Evolutionary conservation across 2,329 filamentous ascomycete genomes (phyloP), one percentile per base, ranked within the genome.

Genomic region (Knoxdaviesia capensis): DNA sequence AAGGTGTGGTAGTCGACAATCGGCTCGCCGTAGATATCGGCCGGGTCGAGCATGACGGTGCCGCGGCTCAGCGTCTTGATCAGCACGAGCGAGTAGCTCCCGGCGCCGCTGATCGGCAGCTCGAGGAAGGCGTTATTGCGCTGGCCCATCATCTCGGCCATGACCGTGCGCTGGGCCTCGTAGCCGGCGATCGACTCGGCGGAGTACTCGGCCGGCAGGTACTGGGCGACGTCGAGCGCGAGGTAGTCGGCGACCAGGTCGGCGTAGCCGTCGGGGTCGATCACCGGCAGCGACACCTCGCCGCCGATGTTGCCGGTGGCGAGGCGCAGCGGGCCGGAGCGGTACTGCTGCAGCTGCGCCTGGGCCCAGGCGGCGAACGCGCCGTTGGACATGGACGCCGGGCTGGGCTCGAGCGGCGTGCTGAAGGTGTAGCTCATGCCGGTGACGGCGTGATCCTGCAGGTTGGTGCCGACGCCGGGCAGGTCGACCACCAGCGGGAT

Each of bases 391-490:
- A 48, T 59, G 9, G 43, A 41, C 5, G 62, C 53, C 9, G 58
- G 44, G 38, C 43, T 45, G 34, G 41, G 31, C 32, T 11, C 31
- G 29, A 40, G 9, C 11, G 8, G 34, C 34, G 34, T 11, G 8
- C 8, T 35, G 34, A 3, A 35, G 34, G 34, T 30, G 10, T 32
- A 43, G 34, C 32, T 34, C 8, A 40, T 35, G 11, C 34, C 38
- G 10, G 34, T 31, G 20, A 40, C 34, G 6, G 42, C 38, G 44
- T 75, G 69, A 45, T 74, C 71, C 48, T 72, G 63, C 45, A 72
- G 69, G 34, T 66, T 59, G 10, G 60, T 54, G 0, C 71, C 71
- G 1, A 76, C 70, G 3, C 66, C 68, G 0, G 65, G 63, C 1
- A 72, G 51, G 39, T 69, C 58, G 3, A 62, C 56, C 1, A 66